Base-by-base conservation (phyloP, 2,329 filamentous ascomycete species). In the Diplodia scrobiculata region DNA sequence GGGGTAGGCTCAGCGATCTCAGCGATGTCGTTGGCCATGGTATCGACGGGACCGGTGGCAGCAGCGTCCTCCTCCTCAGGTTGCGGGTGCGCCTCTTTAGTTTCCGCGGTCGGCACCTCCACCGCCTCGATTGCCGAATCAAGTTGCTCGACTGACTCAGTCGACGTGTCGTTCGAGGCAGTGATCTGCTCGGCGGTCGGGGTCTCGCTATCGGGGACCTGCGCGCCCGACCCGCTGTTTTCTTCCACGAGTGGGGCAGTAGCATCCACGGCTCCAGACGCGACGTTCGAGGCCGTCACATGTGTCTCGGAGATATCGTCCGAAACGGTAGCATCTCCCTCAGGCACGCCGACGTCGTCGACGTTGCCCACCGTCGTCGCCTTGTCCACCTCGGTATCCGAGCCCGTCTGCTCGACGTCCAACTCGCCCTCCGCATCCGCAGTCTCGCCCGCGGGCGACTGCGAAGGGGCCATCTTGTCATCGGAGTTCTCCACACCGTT, bases 91-190 rank as follows among this genome's bases (percentile, higher is more conserved):
- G 53, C n/a, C 17, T 36, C 19, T 50, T 62, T 29, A 45, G 41
- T 29, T 50, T 34, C 58, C 41, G 58, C 41, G 19, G 45, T 19
- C 29, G 17, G 27, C 17, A 17, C 14, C 19, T 50, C 58, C 41
- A 62, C 45, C 41, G 58, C 58, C 29, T 50, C 19, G 41, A 32
- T 50, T 45, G 48, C 58, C 45, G 27, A 25, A 21, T 51, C 21
- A 32, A 32, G 58, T 50, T 50, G 41, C 58, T 50, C 45, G 58
- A 62, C 58, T 50, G 58, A 62, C 58, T 62, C 58, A 50, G 21
- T 10, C 10, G 41, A 5, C 25, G 41, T 17, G 27, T n/a, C 45
- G 29, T 50, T 47, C 38, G 17, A 17, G 58, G 58, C 32, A 62
- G 34, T 34, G 58, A 62, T 62, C 58, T 60, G 38, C 55, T 48